A percentile compares a stretch with the other conserved stretches of the same genome.
Evolutionary conservation across 805 yeast genomes (phyloP).

Genomic region (Sungouiella blattae): DNA sequence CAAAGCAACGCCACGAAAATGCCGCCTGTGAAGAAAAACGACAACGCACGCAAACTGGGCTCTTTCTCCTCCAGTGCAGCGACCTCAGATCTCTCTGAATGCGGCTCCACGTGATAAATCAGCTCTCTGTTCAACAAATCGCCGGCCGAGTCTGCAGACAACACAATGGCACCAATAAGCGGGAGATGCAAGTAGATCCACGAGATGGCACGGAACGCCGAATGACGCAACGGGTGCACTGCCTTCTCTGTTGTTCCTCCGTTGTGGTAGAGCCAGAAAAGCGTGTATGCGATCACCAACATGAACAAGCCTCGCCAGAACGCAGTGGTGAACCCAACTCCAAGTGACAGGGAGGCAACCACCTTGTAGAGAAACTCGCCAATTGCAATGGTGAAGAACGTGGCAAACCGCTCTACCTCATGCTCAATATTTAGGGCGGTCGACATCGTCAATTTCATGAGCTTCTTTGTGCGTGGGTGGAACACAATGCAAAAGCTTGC

Average conservation of each 20-base stretch:
- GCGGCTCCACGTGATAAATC: slow-evolving; percentile 2
- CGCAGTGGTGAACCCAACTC: slow-evolving; percentile 40
- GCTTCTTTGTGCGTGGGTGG: slow-evolving; percentile 47
- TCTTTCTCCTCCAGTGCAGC: slow-evolving; percentile 12
- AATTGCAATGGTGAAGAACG: slow-evolving; percentile 60
- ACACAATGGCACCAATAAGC: slow-evolving; percentile 46
- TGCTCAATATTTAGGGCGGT: slow-evolving; percentile 67
- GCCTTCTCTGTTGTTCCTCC: slow-evolving; percentile 50
- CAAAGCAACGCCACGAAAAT: slow-evolving; percentile 41
- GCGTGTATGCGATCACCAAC: slow-evolving; percentile 44
- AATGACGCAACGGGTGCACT: slow-evolving; percentile 52
- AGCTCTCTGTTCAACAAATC: slow-evolving; percentile 36
- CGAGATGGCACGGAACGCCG: slow-evolving; percentile 40
- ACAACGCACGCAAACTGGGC: slow-evolving; percentile 35
- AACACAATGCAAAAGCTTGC: slow-evolving; percentile 31
- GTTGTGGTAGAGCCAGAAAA: slow-evolving; percentile 53
- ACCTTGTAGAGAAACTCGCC: slow-evolving; percentile 59
- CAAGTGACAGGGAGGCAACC: slow-evolving; percentile 48
- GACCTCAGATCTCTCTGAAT: slow-evolving; percentile 2
- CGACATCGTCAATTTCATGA: slow-evolving; percentile 41
- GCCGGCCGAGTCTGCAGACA: slow-evolving; percentile 60
- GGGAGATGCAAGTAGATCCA: slow-evolving; percentile 52
- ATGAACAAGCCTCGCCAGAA: slow-evolving; percentile 49
- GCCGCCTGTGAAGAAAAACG: slow-evolving; percentile 54
- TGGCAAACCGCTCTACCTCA: slow-evolving; percentile 58